These are phyloP conservation scores for Trifolium fragiferum DNA, from an alignment of 306 rosid species.

Conservation along the genomic window DNA sequence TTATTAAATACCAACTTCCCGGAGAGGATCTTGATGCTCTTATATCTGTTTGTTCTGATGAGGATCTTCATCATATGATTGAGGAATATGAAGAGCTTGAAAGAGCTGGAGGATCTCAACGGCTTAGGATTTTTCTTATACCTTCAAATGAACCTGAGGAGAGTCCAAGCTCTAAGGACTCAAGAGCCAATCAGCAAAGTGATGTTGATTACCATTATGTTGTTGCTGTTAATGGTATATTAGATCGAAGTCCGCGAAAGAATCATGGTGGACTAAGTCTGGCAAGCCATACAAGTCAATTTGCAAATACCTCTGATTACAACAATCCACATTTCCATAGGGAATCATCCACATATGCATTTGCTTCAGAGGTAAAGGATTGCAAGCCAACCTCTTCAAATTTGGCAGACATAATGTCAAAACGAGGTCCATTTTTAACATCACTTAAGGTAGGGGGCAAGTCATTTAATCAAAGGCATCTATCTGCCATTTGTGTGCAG, in stretches of 20 bases:
- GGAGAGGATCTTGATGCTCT: conserved; percentile 98
- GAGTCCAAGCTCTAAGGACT: conserved; percentile 65
- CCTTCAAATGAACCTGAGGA: conserved; percentile 75
- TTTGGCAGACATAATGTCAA: conserved; percentile 47
- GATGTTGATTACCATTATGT: conserved; percentile 72
- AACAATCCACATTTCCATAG: conserved; percentile 58
- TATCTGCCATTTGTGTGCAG: conserved; percentile 52
- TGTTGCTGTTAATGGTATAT: conserved; percentile 78
- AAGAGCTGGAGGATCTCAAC: conserved; percentile 73
- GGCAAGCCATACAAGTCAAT: conserved; percentile 61
- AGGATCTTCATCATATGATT: conserved; percentile 90
- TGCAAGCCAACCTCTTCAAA: conserved; percentile 52
- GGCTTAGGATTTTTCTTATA: conserved; percentile 80
- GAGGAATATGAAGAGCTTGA: conserved; percentile 91
- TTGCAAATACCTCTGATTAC: conserved; percentile 62
- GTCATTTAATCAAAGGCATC: conserved; percentile 56
- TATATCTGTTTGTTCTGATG: conserved; percentile 88
- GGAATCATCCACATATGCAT: conserved; percentile 56
- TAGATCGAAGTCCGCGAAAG: conserved; percentile 62
- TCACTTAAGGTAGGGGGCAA: conserved; percentile 53
- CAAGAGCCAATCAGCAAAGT: conserved; percentile 55
- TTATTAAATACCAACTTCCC: conserved; percentile 93
- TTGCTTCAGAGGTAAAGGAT: conserved; percentile 59
- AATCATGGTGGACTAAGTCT: conserved; percentile 64
- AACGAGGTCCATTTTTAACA: conserved; percentile 56